A percentile compares a stretch with the other conserved stretches of the same genome.
Conservation (phyloP, 192 early-diverging fungal genomes). For the Linnemannia hyalina region DNA sequence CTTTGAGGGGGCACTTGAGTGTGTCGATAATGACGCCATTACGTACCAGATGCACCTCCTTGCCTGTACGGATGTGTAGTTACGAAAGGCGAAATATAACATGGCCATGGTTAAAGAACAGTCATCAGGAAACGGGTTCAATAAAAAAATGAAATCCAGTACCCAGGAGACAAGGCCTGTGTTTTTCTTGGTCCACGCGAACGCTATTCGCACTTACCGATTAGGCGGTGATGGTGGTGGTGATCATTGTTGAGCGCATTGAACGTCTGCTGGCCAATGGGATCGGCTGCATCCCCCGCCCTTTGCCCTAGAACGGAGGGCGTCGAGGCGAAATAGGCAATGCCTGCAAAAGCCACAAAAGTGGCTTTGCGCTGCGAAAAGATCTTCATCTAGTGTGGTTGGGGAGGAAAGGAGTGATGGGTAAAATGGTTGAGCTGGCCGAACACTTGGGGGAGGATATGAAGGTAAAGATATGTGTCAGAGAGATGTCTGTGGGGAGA, state of each 20-base stretch:
- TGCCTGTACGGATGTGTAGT: background rate
- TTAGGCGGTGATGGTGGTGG: constrained; percentile 4
- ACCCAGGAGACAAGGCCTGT: background rate
- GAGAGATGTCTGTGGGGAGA: background rate
- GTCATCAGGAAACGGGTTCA: background rate
- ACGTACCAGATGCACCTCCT: constrained; percentile 10
- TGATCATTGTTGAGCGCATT: background rate
- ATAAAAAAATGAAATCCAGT: background rate
- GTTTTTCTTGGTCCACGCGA: background rate
- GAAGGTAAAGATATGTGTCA: background rate
- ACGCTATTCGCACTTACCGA: background rate
- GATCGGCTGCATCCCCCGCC: background rate
- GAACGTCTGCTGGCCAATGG: background rate
- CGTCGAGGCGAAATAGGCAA: constrained; percentile 11
- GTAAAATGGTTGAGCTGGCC: background rate
- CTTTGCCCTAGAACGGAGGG: background rate
- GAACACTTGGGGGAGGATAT: background rate
- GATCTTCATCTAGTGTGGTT: constrained; percentile 24
- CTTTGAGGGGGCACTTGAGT: constrained; percentile 2
- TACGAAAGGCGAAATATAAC: background rate
- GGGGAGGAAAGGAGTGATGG: background rate
- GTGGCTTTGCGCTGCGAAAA: constrained; percentile 6
- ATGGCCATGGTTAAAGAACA: background rate
- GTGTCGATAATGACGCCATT: constrained; percentile 6
- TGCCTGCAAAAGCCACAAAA: constrained; percentile 11